Evolutionary conservation across 2,329 filamentous ascomycete species (phyloP).

Genomic region (Sporothrix dimorphospora): DNA sequence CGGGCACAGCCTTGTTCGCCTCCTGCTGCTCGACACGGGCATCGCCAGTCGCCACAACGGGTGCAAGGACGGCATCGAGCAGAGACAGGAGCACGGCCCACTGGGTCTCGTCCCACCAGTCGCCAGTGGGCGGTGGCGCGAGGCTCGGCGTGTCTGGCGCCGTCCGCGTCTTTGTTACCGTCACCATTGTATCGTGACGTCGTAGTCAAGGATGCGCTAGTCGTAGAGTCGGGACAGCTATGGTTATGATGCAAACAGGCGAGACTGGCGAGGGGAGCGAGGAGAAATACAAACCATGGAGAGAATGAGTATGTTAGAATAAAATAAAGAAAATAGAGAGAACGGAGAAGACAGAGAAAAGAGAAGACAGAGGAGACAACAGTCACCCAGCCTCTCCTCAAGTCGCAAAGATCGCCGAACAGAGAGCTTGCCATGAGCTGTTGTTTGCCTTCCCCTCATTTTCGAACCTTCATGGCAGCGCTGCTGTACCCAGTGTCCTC

Average conservation of each 20-base stretch:
- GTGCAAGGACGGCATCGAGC: constrained; percentile 63
- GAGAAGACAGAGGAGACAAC: not conserved
- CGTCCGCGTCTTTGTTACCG: not conserved
- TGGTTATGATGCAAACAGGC: not conserved
- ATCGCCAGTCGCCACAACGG: constrained; percentile 52
- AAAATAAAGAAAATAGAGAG: not conserved
- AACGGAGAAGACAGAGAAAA: too few species aligned
- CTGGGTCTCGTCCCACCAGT: constrained; percentile 52
- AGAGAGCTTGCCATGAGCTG: not conserved
- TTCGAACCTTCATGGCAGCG: not conserved
- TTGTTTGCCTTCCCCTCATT: constrained; percentile 21
- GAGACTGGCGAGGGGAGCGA: not conserved
- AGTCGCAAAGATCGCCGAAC: not conserved
- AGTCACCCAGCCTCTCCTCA: not conserved
- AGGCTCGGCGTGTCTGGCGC: constrained; percentile 14
- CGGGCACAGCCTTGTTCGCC: not conserved
- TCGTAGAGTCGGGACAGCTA: not conserved
- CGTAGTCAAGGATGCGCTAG: not conserved
- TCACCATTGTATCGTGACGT: not conserved
- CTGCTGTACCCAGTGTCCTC: constrained; percentile 27
- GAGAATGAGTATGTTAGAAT: not conserved
- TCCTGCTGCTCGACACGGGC: not conserved
- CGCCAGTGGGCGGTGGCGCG: constrained; percentile 30
- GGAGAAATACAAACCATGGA: not conserved
- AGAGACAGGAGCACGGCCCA: constrained; percentile 60